These are phyloP conservation scores for Populus ilicifolia DNA, from an alignment of 345 rosid species.

Conservation along the genomic window DNA sequence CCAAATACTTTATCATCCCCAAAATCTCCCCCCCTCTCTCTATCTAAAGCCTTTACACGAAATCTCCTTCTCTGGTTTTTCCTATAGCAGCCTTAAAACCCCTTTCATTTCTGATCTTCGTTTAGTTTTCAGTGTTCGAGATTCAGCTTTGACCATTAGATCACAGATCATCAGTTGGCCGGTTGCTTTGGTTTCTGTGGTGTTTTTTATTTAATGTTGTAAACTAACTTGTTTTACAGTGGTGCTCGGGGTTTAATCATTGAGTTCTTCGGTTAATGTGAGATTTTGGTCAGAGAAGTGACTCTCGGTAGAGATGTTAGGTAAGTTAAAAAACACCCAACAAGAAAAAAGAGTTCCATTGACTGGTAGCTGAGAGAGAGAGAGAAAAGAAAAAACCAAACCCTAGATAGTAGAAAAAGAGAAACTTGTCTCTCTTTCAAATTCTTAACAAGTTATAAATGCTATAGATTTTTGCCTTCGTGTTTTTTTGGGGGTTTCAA, in stretches of 20 bases:
- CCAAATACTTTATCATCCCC: conserved; percentile 15
- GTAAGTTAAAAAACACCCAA: conserved; percentile 29
- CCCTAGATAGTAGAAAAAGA: conserved; percentile 30
- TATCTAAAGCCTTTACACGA: conserved; percentile 4
- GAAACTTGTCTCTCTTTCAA: background rate
- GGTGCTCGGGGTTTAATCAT: conserved; percentile 23
- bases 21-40: background rate
- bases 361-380: conserved; percentile 65
- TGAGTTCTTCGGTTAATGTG: conserved; percentile 48
- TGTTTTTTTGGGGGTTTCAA: background rate
- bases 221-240: background rate
- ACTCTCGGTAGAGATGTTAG: conserved; percentile 43
- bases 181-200: background rate
- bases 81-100: background rate
- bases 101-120: conserved; percentile 11
- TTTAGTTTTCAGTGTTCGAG: conserved; percentile 1
- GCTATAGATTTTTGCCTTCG: background rate
- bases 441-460: background rate
- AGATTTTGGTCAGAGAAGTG: conserved; percentile 37
- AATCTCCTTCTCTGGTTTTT: background rate
- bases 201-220: background rate
- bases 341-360: conserved; percentile 32
- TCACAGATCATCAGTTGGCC: conserved; percentile 18
- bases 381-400: conserved; percentile 25
- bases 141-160: conserved; percentile 24